Evolutionary conservation across 2,329 filamentous ascomycete species (phyloP), one percentile per base, ranked within the genome.

Genomic region (Aspergillus puulaauensis): DNA sequence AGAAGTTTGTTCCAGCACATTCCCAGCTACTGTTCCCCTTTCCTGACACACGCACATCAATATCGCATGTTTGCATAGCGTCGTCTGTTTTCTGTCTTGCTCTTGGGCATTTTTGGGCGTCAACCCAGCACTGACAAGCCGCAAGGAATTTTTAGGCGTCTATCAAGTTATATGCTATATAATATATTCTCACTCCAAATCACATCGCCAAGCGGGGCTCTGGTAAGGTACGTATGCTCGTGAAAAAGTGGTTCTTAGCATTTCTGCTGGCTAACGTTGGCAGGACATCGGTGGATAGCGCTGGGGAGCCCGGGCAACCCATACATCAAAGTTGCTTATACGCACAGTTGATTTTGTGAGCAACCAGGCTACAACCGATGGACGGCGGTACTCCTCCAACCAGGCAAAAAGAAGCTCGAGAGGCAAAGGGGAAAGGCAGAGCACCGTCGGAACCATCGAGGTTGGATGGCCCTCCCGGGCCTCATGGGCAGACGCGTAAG

Each of bases 331-430:
- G 33, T 46, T 15, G 31, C 51, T 45, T 53, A 43, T 11, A 39
- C 31, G 41, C 31, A 23, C 21, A 27, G 21, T 46, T 43, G 19
- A 39, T 12, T 14, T 46, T 31, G 19, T 46, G 40, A 21, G 46
- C 24, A 40, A 47, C 46, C 48, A 58, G 61, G 59, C 55, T 56
- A 21, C 45, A 50, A 54, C 43, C 64, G 12, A 58, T 58, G 59
- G 61, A 64, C 21, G 52, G 57, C 51, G 53, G 43, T 40, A 40
- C 51, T 44, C 41, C 57, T 35, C 52, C 49, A 40, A 52, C 50
- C 46, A 46, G 54, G 15, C 49, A 55, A 17, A 57, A 53, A 23
- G 44, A 52, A 48, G 40, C 49, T 19, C 33, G 44, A 44, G 56
- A 46, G 33, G 51, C 23, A 19, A 47, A 57, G 19, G 45, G 39